Evolutionary conservation across 345 rosid species (phyloP).

Genomic region (Crucihimalaya himalaica): DNA sequence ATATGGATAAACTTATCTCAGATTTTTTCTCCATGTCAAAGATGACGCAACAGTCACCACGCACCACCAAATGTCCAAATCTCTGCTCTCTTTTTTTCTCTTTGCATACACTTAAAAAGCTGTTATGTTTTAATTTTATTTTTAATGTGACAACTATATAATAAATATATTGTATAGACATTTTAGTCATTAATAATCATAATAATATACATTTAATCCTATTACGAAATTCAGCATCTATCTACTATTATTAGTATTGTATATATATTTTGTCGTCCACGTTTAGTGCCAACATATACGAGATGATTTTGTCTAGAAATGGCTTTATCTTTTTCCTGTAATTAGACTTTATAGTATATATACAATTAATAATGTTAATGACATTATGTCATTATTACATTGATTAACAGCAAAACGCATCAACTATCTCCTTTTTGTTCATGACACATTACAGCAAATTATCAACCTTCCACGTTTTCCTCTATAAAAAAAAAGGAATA

Average conservation of each 20-base stretch:
- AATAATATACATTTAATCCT: background rate
- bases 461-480: slow-evolving; percentile 35
- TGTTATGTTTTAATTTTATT: background rate
- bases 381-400: background rate
- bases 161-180: background rate
- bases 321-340: slow-evolving; percentile 15
- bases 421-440: slow-evolving; percentile 14
- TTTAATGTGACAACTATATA: background rate
- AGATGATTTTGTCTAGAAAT: slow-evolving; percentile 21
- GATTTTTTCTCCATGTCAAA: slow-evolving; percentile 35
- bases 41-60: slow-evolving; percentile 41
- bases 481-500: background rate
- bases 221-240: slow-evolving; percentile 18
- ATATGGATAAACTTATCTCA: slow-evolving; percentile 41
- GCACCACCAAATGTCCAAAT: slow-evolving; percentile 37
- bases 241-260: slow-evolving; percentile 13
- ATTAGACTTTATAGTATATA: background rate
- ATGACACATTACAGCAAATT: slow-evolving; percentile 22
- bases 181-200: background rate
- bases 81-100: slow-evolving; percentile 8
- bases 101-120: background rate
- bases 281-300: slow-evolving; percentile 15
- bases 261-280: slow-evolving; percentile 19
- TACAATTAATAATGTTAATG: background rate
- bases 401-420: slow-evolving; percentile 3